Conservation (phyloP, 345 rosid genomes). For the Iberis pinnata region DNA sequence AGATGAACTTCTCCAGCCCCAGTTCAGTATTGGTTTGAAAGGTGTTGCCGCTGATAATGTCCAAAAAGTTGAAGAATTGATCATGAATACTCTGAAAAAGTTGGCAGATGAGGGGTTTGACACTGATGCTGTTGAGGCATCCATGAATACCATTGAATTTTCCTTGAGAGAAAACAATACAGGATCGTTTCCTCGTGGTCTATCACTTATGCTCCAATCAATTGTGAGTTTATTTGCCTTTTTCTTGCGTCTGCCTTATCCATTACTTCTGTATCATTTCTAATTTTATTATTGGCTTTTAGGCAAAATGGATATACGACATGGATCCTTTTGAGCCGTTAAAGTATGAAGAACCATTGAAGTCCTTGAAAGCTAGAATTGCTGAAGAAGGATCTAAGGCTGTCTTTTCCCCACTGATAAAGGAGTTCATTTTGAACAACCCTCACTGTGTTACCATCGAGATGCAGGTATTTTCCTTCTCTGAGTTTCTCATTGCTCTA, state of each 20-base stretch:
- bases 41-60: constrained; percentile 72
- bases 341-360: constrained; percentile 79
- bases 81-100: constrained; percentile 61
- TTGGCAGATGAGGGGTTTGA: constrained; percentile 91
- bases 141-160: constrained; percentile 96
- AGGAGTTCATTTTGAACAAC: constrained; percentile 75
- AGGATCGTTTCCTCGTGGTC: constrained; percentile 97
- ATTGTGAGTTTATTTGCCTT: constrained; percentile 39
- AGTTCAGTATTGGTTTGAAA: constrained; percentile 87
- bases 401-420: constrained; percentile 86
- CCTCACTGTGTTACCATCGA: constrained; percentile 81
- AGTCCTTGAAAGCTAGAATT: constrained; percentile 69
- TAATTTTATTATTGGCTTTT: constrained; percentile 28
- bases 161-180: constrained; percentile 95
- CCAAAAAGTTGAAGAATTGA: constrained; percentile 67
- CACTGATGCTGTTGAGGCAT: constrained; percentile 85
- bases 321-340: constrained; percentile 95
- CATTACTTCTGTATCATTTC: neutral
- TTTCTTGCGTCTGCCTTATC: constrained; percentile 1
- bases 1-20: constrained; percentile 95
- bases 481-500: constrained; percentile 1
- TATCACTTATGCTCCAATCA: constrained; percentile 92
- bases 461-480: constrained; percentile 62
- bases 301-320: constrained; percentile 99
- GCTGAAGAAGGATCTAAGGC: constrained; percentile 85